Evolutionary conservation across 2,329 filamentous ascomycete genomes (phyloP).

Genomic region (Boeremia exigua): DNA sequence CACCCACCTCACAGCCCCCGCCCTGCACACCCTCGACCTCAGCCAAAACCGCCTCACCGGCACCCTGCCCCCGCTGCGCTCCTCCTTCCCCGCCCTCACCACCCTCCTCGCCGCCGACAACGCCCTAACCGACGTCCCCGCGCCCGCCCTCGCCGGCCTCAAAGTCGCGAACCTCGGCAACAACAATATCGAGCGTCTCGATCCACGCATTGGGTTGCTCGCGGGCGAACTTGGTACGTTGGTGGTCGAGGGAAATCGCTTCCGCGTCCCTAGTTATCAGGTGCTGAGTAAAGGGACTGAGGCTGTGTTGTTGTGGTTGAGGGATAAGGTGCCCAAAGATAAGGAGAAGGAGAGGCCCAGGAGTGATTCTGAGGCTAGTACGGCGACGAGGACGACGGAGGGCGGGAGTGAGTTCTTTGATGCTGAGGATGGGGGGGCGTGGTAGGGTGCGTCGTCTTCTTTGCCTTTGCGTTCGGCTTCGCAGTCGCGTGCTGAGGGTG

Average conservation of each 20-base stretch:
- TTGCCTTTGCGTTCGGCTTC: no score
- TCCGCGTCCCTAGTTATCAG: constrained; percentile 84
- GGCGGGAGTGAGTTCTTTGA: constrained; percentile 15
- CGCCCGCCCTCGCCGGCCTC: constrained; percentile 75
- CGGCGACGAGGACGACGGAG: constrained; percentile 4
- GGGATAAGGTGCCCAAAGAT: constrained; percentile 69
- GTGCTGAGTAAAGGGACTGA: constrained; percentile 88
- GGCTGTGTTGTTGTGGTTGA: constrained; percentile 79
- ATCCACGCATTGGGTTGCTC: constrained; percentile 80
- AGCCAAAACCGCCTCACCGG: constrained; percentile 80
- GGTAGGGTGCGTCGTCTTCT: neutral
- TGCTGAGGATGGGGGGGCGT: constrained; percentile 7
- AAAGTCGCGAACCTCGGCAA: constrained; percentile 79
- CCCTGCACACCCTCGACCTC: constrained; percentile 77
- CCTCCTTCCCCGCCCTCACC: constrained; percentile 71
- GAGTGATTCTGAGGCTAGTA: constrained; percentile 1
- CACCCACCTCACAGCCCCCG: constrained; percentile 72
- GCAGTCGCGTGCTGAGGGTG: no score
- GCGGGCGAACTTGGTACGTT: constrained; percentile 70
- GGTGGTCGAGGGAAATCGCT: constrained; percentile 83
- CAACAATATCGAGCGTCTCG: constrained; percentile 83
- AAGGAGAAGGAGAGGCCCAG: neutral
- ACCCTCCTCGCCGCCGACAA: constrained; percentile 81
- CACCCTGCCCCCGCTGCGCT: constrained; percentile 68
- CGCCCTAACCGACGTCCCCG: constrained; percentile 73